phyloP scores from a whole-genome alignment of 768 basidiomycete genomes.

The Calocybe cyanea region DNA sequence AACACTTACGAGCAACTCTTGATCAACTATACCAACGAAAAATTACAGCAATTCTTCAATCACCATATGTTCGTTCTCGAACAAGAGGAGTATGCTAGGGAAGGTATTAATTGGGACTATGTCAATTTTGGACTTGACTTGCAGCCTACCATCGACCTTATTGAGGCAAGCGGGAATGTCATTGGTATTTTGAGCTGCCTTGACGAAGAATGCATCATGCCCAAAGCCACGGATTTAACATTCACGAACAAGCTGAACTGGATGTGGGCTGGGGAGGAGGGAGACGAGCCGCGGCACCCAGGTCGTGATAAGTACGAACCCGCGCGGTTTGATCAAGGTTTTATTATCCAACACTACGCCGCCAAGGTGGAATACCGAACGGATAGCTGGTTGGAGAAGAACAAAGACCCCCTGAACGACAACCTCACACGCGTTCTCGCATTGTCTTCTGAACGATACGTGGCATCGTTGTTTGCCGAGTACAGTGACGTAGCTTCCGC shows the following conservation, averaged over 20 bases:
- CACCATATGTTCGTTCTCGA: conserved; percentile 99
- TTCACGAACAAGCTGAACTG: conserved; percentile 90
- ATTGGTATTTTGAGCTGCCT: conserved; percentile 92
- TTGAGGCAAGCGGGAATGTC: conserved; percentile 74
- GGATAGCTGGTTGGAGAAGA: conserved; percentile 98
- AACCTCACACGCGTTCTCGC: conserved; percentile 89
- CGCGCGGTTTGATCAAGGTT: conserved; percentile 88
- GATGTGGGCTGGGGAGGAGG: conserved; percentile 59
- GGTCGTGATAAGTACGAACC: conserved; percentile 84
- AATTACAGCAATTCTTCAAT: conserved; percentile 96
- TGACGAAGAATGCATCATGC: conserved; percentile 99
- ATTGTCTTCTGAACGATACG: conserved; percentile 75
- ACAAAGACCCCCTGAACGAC: conserved; percentile 97
- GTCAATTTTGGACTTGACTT: conserved; percentile 97
- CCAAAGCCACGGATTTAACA: conserved; percentile 92
- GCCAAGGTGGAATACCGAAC: conserved; percentile 96
- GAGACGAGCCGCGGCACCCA: conserved; percentile 56
- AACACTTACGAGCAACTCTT: conserved; percentile 97
- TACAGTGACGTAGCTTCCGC: conserved; percentile 48
- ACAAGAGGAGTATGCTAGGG: conserved; percentile 96
- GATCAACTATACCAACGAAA: conserved; percentile 99
- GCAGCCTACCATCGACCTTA: conserved; percentile 97
- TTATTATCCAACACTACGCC: conserved; percentile 94
- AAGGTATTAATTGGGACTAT: conserved; percentile 97
- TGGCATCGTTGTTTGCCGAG: conserved; percentile 82